Evolutionary conservation across 2,329 filamentous ascomycete genomes (phyloP), one percentile per base, ranked within the genome.

Genomic region (Colletotrichum sojae): DNA sequence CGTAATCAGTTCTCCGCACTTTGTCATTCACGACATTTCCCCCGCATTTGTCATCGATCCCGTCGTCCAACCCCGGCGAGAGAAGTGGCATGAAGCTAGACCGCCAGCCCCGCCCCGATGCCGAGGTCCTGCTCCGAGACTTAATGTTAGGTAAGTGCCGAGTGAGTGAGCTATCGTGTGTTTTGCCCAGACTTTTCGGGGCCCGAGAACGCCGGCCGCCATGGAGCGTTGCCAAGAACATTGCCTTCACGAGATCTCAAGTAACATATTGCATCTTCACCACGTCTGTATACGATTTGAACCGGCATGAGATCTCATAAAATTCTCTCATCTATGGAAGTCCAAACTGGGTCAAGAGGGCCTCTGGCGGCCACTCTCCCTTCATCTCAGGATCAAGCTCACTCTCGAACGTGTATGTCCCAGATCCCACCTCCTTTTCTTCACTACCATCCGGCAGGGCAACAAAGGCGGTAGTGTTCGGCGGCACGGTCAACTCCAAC

Each of bases 11-110:
- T 61, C 61, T 64, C 51, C 22, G 62, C 66, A 31, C 43, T 66
- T 61, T 55, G 55, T 56, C 55, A 69, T 60, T 27, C 20, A 45
- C 9, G 8, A 8, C 27, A 9, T 31, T 8, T 27, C 36, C 52
- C 55, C 62, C 62, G 67, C 67, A 69, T 66, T 69, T 67, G 67
- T 69, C 67, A 66, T 66, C 62, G 62, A 60, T 66, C 51, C 40
- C 62, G 20, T 56, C 25, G 45, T 56, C 10, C n/a, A 51, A 25
- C 6, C 49, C 49, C 40, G 25, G 49, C 6, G 22, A 3, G 22
- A 48, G 58, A 27, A 53, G n/a, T 53, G 39, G 40, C 12, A 25
- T 1, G 5, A 52, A 12, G 20, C n/a, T 22, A 53, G 48, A 53
- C 58, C 31, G 9, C 27, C 12, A 20, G 58, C 22, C 59, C 49